phyloP scores from a whole-genome alignment of 108 stramenopile genomes.

The Seminavis robusta region DNA sequence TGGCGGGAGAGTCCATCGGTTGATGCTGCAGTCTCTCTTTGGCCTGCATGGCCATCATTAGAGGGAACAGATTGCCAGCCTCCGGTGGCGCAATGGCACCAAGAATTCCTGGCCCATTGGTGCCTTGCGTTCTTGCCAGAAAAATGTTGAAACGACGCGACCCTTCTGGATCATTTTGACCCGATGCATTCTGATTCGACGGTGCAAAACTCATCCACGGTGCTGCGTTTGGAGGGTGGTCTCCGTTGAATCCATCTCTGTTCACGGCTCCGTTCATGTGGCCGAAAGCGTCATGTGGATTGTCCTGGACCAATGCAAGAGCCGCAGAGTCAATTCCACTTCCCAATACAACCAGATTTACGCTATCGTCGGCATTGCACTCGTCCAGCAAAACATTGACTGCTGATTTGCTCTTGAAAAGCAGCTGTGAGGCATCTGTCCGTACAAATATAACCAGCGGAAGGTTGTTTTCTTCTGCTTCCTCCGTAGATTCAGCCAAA shows the following conservation, averaged over 20 bases:
- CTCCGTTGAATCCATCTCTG: not conserved
- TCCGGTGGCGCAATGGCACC: slow-evolving; percentile 87
- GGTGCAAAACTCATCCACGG: slow-evolving; percentile 61
- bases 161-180: slow-evolving; percentile 85
- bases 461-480: slow-evolving; percentile 19
- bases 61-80: slow-evolving; percentile 86
- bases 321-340: slow-evolving; percentile 77
- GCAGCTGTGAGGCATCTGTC: slow-evolving; percentile 51
- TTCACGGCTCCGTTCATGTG: slow-evolving; percentile 14
- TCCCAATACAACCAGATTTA: slow-evolving; percentile 73
- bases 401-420: slow-evolving; percentile 77
- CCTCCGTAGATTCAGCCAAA: slow-evolving; percentile 11
- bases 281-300: slow-evolving; percentile 4
- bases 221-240: slow-evolving; percentile 6
- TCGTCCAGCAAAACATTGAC: slow-evolving; percentile 76
- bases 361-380: slow-evolving; percentile 51
- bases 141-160: slow-evolving; percentile 91
- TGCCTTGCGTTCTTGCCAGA: slow-evolving; percentile 68
- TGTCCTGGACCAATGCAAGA: slow-evolving; percentile 31
- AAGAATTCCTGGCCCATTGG: slow-evolving; percentile 71
- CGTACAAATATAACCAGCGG: slow-evolving; percentile 78
- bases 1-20: slow-evolving; percentile 33
- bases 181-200: slow-evolving; percentile 78
- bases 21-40: slow-evolving; percentile 60
- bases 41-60: slow-evolving; percentile 78